Percentiles rank a stretch among this genome's conserved stretches.
Conservation (phyloP, 2,329 filamentous ascomycete genomes). For the Xylogone sp. region DNA sequence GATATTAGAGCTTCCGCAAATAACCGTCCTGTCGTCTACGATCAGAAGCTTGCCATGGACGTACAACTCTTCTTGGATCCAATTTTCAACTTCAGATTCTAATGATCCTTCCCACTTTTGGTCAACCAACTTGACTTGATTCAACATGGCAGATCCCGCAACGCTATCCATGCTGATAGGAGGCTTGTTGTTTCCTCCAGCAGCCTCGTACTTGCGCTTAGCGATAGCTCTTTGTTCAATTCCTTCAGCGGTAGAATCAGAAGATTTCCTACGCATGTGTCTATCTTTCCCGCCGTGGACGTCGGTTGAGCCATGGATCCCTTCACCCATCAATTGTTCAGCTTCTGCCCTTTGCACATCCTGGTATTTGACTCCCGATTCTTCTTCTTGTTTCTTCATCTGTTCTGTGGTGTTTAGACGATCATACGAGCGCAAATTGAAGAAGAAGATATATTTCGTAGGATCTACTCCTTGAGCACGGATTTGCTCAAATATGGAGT, state of each 20-base stretch:
- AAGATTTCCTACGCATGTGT: slow-evolving; percentile 43
- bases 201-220: slow-evolving; percentile 49
- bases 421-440: slow-evolving; percentile 91
- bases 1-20: slow-evolving; percentile 85
- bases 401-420: slow-evolving; percentile 78
- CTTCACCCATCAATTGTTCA: slow-evolving; percentile 78
- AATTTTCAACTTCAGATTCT: slow-evolving; percentile 77
- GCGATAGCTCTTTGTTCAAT: slow-evolving; percentile 40
- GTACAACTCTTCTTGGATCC: slow-evolving; percentile 95
- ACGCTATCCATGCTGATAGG: slow-evolving; percentile 40
- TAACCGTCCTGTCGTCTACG: slow-evolving; percentile 78
- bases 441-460: slow-evolving; percentile 79
- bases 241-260: slow-evolving; percentile 33
- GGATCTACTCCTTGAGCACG: slow-evolving; percentile 72
- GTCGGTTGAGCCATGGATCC: slow-evolving; percentile 57
- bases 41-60: slow-evolving; percentile 91
- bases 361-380: slow-evolving; percentile 79
- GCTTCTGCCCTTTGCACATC: slow-evolving; percentile 85
- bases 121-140: slow-evolving; percentile 57
- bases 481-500: slow-evolving; percentile 85
- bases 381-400: slow-evolving; percentile 71
- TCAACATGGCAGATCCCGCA: slow-evolving; percentile 80
- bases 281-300: slow-evolving; percentile 38
- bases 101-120: slow-evolving; percentile 73
- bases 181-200: slow-evolving; percentile 24